A percentile compares a stretch with the other conserved stretches of the same genome.
Evolutionary conservation across 2,329 filamentous ascomycete species (phyloP).

Genomic region (Penicillium rolfsii): DNA sequence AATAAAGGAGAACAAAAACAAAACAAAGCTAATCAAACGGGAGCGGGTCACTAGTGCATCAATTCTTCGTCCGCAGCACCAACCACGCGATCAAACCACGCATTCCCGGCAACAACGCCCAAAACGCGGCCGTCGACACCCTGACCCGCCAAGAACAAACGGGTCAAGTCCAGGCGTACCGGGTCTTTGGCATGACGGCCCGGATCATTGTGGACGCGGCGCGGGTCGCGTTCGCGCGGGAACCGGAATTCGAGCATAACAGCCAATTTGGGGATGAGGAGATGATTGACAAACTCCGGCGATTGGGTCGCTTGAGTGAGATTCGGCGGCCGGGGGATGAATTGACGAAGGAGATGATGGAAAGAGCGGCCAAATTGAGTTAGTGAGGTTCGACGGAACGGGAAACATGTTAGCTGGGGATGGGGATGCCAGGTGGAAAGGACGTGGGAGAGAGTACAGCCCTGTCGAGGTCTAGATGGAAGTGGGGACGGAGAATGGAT

Average conservation of each 20-base stretch:
- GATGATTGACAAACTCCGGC: conserved; percentile 62
- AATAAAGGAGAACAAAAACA: too few relatives aligned
- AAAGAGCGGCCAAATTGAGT: conserved; percentile 54
- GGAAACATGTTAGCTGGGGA: too few relatives aligned
- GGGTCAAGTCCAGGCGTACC: conserved; percentile 63
- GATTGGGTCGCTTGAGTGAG: conserved; percentile 60
- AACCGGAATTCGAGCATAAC: conserved; percentile 81
- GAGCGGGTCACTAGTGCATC: conserved; percentile 64
- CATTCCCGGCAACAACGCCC: conserved; percentile 28
- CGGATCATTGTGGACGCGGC: conserved; percentile 87
- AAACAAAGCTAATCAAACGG: conserved; percentile 17
- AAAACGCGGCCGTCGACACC: conserved; percentile 44
- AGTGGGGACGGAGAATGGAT: neutral
- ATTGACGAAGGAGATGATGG: conserved; percentile 56
- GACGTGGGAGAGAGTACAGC: too few relatives aligned
- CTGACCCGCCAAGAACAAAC: conserved; percentile 54
- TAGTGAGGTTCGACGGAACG: conserved; percentile 9
- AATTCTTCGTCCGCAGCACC: conserved; percentile 79
- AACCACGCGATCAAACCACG: conserved; percentile 68
- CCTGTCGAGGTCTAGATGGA: neutral
- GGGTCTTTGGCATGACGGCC: conserved; percentile 95
- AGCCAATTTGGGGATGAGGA: conserved; percentile 67
- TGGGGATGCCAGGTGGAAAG: too few relatives aligned
- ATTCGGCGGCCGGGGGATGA: conserved; percentile 56
- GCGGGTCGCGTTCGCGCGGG: conserved; percentile 76